Evolutionary conservation across 345 rosid genomes (phyloP).

Genomic region (Eucalyptus tenuipes): DNA sequence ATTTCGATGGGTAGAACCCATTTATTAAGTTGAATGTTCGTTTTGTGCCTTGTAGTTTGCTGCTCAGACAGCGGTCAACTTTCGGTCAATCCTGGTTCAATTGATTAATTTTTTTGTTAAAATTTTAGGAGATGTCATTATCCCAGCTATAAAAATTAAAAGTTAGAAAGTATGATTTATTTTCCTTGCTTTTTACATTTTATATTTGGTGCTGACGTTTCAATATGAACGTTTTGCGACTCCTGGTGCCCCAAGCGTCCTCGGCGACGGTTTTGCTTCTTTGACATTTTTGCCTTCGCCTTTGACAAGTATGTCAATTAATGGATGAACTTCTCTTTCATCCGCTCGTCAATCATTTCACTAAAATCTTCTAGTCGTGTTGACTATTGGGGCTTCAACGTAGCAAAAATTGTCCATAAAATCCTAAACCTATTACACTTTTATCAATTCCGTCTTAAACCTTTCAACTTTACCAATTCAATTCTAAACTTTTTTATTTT

Average conservation of each 20-base stretch:
- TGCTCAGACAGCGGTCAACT: neutral
- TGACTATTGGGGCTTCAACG: neutral
- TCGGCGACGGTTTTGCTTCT: neutral
- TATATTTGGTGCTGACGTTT: neutral
- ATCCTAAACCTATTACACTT: no score
- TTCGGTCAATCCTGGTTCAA: neutral
- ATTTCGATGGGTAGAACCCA: neutral
- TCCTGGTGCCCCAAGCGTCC: neutral
- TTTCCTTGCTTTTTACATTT: neutral
- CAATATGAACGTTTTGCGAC: neutral
- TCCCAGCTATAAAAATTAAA: neutral
- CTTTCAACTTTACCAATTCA: accelerated
- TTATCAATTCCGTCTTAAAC: no score
- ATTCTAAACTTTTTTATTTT: no score
- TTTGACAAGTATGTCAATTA: neutral
- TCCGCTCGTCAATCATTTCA: neutral
- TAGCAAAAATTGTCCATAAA: no score
- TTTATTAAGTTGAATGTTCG: neutral
- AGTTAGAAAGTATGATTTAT: neutral
- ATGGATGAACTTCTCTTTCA: neutral
- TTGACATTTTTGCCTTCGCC: neutral
- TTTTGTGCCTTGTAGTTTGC: neutral
- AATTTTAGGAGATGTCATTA: neutral
- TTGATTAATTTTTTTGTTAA: neutral
- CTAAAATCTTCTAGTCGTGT: neutral